Base-by-base conservation (phyloP, 1,139 yeast species). In the Zygosaccharomyces sapae region DNA sequence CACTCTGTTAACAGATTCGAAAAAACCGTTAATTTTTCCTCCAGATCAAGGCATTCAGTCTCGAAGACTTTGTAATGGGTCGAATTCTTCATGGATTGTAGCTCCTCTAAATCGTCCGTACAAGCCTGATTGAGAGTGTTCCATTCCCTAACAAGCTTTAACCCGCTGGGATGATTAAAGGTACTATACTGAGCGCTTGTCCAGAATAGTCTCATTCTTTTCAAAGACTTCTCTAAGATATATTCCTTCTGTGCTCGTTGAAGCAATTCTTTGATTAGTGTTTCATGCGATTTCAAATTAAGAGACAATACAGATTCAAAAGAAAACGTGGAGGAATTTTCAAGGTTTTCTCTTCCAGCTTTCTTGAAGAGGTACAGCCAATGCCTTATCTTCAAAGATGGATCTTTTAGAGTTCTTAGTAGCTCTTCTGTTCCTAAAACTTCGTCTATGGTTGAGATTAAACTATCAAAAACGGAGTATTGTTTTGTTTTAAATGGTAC, bases 161-260 rank as follows among this genome's bases (percentile, higher is more conserved):
- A 72, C 33, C 77, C 75, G 37, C 73, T 71, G 46, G 76, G 74
- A 59, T 77, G 84, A 34, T 73, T 73, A 57, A 80, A 81, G 30
- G 76, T 69, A 19, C 80, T 85, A 49, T 87, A 77, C 0, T 74
- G 63, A 0, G 63, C 58, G 0, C 49, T 49, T 0, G 65, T 53
- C 90, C 90, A 84, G 3, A 65, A 70, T 0, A 57, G 58, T 44
- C 70, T 70, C 9, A 90, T 78, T 5, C 68, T 62, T 1, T 56
- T 57, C 20, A 85, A 60, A 9, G 81, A 76, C 12, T 75, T 79
- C 51, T 84, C 88, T 5, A 92, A 69, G 0, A 79, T 73, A 49
- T 76, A 72, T 59, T 92, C 97, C 19, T 87, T 85, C 50, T 78
- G 79, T 0, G 97, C 97, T 52, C 76, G 79, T 1, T 73, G 71